Evolutionary conservation across 2,329 filamentous ascomycete species (phyloP), one percentile per base, ranked within the genome.

Genomic region (Nothopassalora personata): DNA sequence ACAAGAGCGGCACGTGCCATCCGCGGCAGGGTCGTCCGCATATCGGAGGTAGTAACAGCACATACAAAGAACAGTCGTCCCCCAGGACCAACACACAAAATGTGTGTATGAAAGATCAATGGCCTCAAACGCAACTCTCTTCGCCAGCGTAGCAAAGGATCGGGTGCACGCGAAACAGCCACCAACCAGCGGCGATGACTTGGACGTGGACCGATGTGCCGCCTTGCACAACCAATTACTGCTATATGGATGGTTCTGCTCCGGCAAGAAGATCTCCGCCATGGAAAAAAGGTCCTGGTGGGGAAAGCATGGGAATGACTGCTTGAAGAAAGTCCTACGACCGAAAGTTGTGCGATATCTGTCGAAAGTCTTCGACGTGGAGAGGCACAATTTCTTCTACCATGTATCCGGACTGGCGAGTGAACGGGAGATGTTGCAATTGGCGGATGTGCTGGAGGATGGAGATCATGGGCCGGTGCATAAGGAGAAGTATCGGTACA

Each of bases 211-310:
- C 18, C 66, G 70, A 50, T 71, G 70, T 59, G 70, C 70, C 18
- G 69, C 70, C 4, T 58, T 72, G 36, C 70, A 72, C 60, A 72
- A 72, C 59, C 70, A 68, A 10, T 60, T 72, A 19, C 59, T 68
- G n/a, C 64, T 71, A n/a, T 71, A 71, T 58, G 70, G 69, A 55
- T 72, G 70, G 70, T 63, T 71, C 19, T 68, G 65, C 53, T 69
- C 68, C 43, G 70, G 70, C 28, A 68, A 67, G 56, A 68, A 67
- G 28, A 67, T 71, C 46, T 63, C 64, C 4, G 58, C 66, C 15
- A 63, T 72, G 60, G 62, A 67, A 49, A 68, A 70, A 58, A 60
- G 65, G 30, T 67, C 69, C 3, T 72, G 70, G 70, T 72, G 70
- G 70, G 62, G 62, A 49, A 66, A 63, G 45, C 64, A 70, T 52